Evolutionary conservation across 345 rosid genomes (phyloP).

Genomic region (Litchi chinensis): DNA sequence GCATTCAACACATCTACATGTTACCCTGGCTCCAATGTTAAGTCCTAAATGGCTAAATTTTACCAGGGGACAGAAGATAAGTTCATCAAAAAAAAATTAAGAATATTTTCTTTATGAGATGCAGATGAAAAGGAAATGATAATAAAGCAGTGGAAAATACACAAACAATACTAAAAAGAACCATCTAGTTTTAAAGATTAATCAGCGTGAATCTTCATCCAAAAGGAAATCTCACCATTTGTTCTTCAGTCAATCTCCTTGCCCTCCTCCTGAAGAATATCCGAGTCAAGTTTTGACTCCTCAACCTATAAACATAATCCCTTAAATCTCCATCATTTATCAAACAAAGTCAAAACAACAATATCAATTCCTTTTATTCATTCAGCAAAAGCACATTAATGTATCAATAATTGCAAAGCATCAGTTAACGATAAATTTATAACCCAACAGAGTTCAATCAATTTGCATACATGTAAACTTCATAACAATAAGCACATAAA

Average conservation of each 20-base stretch:
- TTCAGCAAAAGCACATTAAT: background rate
- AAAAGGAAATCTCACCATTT: conserved; percentile 24
- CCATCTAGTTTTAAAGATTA: background rate
- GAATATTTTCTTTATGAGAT: background rate
- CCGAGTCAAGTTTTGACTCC: conserved; percentile 12
- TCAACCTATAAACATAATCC: conserved; percentile 13
- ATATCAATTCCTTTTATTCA: background rate
- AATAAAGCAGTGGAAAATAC: background rate
- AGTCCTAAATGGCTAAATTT: background rate
- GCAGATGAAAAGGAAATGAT: background rate
- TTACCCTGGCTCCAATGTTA: background rate
- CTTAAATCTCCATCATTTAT: conserved; percentile 7
- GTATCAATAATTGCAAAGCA: background rate
- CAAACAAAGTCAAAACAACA: background rate
- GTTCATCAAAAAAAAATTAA: background rate
- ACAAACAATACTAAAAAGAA: background rate
- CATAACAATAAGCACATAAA: background rate
- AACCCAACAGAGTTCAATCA: background rate
- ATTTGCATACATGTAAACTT: background rate
- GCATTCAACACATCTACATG: background rate
- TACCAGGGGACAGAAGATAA: background rate
- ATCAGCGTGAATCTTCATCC: background rate
- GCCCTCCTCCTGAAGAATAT: background rate
- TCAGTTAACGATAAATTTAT: background rate
- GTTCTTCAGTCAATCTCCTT: conserved; percentile 5